Base-by-base conservation (phyloP, 768 basidiomycete genomes). In the Pisolithus microcarpus region DNA sequence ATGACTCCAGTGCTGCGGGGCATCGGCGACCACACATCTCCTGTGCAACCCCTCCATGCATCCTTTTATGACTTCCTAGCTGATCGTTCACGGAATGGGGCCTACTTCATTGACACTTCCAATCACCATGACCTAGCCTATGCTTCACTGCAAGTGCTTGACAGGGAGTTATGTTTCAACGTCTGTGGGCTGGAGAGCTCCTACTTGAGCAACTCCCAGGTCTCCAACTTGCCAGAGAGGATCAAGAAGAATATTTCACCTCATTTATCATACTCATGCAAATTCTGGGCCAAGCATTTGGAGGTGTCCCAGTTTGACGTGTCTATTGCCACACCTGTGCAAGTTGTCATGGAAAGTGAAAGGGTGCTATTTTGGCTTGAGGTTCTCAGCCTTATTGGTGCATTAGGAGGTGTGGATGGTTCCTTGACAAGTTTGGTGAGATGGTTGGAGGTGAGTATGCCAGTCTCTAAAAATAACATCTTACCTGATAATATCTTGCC, bases 81-180 rank as follows among this genome's bases (percentile, higher is more conserved):
- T 2, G 52, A 60, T 39, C 7, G 30, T 26, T 30, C 26, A 6
- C 52, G 60, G 11, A 54, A 53, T 19, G 19, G 19, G 16, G 37
- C 47, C 18, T 65, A 53, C 44, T 54, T 34, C 49, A 36, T 57
- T 23, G 56, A 57, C 34, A 34, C 42, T 19, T 50, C 52, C 4
- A n/a, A 43, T 9, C 21, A 23, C 57, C 66, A n/a, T 2, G 31
- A 51, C n/a, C 54, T 71, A 0, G 58, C 61, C 5, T 31, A 50
- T 13, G 53, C 56, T 8, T 63, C 57, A 11, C 44, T 73, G 5
- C 28, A 45, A 2, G 50, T 65, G 11, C 65, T 72, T 68, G 50
- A 61, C 7, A 28, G 48, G 19, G 49, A 52, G 5, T 59, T 72
- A 8, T 46, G 53, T 43, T 72, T 73, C 56, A 70, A 72, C 49